Conservation (phyloP, 176 grass and related monocot genomes). For the Zea mays region Zm-B73-REFERENCE-NAM-5.0 NC_050096.1:279930001-279930500, state of each 20-base stretch:
- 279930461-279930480: constrained; percentile 23
- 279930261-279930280: no score
- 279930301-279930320: no score
- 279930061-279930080: neutral
- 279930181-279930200: neutral
- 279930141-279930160: neutral
- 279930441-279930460: neutral
- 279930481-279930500: neutral
- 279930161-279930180: neutral
- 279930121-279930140: neutral
- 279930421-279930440: neutral
- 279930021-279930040: no score
- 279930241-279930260: no score
- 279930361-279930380: neutral
- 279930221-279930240: no score
- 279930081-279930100: neutral
- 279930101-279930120: neutral
- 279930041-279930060: no score
- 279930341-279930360: neutral
- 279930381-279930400: neutral
- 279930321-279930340: no score
- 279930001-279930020: no score
- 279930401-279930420: neutral
- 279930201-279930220: neutral
- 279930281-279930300: no score